phyloP scores from a whole-genome alignment of 768 basidiomycete genomes.

The Jaapia argillacea region DNA sequence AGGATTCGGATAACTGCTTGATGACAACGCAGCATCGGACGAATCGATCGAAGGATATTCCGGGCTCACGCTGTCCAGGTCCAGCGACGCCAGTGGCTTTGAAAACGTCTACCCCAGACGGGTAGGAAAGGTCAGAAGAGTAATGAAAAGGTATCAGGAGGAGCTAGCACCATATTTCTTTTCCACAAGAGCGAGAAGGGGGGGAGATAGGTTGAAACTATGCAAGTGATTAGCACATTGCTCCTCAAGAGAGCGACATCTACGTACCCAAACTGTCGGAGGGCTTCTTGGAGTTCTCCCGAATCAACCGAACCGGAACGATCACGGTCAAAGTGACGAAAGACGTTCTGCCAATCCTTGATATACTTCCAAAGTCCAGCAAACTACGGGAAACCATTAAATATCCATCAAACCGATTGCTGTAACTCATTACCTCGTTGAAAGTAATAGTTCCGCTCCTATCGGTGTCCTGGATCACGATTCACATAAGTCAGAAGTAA shows the following conservation, averaged over 20 bases:
- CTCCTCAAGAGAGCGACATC: background rate
- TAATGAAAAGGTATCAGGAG: background rate
- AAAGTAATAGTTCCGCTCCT: conserved; percentile 73
- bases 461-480: conserved; percentile 52
- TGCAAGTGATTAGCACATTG: background rate
- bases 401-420: too few relatives aligned
- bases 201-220: conserved; percentile 61
- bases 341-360: conserved; percentile 83
- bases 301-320: conserved; percentile 72
- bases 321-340: conserved; percentile 79
- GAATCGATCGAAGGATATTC: conserved; percentile 82
- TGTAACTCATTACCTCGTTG: conserved; percentile 44
- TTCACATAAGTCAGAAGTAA: background rate
- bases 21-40: conserved; percentile 78
- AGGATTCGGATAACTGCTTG: conserved; percentile 68
- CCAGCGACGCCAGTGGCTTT: conserved; percentile 38
- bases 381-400: conserved; percentile 44
- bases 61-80: conserved; percentile 21
- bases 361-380: conserved; percentile 76
- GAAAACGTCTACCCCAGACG: conserved; percentile 35
- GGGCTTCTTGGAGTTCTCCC: conserved; percentile 55
- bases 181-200: conserved; percentile 53
- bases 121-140: conserved; percentile 14
- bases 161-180: conserved; percentile 67
- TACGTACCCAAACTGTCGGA: conserved; percentile 60